A percentile compares a stretch with the other conserved stretches of the same genome.
Conservation (phyloP, 2,329 filamentous ascomycete species). For the Amauroascus verrucosus region DNA sequence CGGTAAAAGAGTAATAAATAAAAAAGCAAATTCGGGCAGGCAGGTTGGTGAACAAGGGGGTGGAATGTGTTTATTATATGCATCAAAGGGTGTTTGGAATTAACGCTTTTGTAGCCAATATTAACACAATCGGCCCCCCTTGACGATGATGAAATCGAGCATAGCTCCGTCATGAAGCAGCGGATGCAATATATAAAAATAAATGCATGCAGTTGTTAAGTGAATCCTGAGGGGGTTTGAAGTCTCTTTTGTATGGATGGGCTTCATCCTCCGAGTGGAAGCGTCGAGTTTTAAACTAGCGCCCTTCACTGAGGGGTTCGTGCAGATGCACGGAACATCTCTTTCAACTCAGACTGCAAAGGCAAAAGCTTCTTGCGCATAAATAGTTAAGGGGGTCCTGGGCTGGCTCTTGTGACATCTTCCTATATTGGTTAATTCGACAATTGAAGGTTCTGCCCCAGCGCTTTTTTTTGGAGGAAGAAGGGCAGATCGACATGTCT, state of each 20-base stretch:
- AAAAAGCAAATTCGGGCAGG: neutral
- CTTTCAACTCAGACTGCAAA: neutral
- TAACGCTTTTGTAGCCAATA: neutral
- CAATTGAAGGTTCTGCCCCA: neutral
- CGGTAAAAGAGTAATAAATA: neutral
- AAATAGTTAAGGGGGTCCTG: neutral
- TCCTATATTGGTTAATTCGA: constrained; percentile 1
- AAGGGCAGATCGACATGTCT: neutral
- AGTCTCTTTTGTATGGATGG: neutral
- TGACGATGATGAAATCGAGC: constrained; percentile 2
- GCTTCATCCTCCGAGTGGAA: constrained; percentile 2
- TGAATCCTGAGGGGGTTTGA: constrained; percentile 3
- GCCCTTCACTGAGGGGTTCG: neutral
- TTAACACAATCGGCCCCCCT: constrained; percentile 3
- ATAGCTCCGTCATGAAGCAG: constrained; percentile 1
- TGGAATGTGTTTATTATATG: constrained; percentile 1
- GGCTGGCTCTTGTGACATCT: constrained; percentile 3
- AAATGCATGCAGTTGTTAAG: neutral
- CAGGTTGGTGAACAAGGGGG: neutral
- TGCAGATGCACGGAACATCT: neutral
- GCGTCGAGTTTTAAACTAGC: constrained; percentile 5
- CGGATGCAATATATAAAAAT: constrained; percentile 6
- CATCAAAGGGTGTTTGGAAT: constrained; percentile 5
- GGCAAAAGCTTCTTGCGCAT: neutral
- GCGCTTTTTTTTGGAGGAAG: neutral